Evolutionary conservation across 2,329 filamentous ascomycete genomes (phyloP).

Genomic region (Dothideomycetes sp.): DNA sequence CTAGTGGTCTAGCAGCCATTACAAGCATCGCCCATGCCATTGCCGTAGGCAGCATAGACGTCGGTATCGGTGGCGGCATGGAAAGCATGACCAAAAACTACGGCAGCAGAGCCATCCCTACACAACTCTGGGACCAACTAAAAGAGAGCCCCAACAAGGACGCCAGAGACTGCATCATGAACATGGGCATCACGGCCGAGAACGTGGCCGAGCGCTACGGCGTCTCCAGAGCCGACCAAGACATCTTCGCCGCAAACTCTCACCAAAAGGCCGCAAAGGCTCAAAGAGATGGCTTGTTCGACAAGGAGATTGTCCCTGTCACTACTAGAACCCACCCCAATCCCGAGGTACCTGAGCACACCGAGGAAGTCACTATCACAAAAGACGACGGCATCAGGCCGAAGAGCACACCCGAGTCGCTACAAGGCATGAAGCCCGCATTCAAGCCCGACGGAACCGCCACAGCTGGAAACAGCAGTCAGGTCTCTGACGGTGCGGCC

Average conservation of each 20-base stretch:
- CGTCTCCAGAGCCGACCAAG: conserved; percentile 65
- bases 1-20: conserved; percentile 66
- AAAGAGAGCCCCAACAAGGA: conserved; percentile 54
- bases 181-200: conserved; percentile 84
- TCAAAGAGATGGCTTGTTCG: conserved; percentile 58
- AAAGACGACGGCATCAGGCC: conserved; percentile 76
- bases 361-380: conserved; percentile 54
- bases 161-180: conserved; percentile 80
- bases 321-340: conserved; percentile 57
- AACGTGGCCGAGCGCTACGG: conserved; percentile 74
- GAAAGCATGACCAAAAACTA: conserved; percentile 96
- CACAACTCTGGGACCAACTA: conserved; percentile 66
- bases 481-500: conserved; percentile 81
- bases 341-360: conserved; percentile 39
- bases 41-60: conserved; percentile 57
- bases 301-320: conserved; percentile 70
- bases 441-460: conserved; percentile 65
- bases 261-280: conserved; percentile 65
- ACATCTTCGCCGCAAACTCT: conserved; percentile 65
- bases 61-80: conserved; percentile 79
- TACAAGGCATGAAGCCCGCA: conserved; percentile 73
- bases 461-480: conserved; percentile 77
- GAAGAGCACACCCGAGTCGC: conserved; percentile 54
- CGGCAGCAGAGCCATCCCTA: conserved; percentile 71
- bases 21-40: conserved; percentile 66